phyloP scores from a whole-genome alignment of 2,329 filamentous ascomycete species.

The Grosmannia serpens region DNA sequence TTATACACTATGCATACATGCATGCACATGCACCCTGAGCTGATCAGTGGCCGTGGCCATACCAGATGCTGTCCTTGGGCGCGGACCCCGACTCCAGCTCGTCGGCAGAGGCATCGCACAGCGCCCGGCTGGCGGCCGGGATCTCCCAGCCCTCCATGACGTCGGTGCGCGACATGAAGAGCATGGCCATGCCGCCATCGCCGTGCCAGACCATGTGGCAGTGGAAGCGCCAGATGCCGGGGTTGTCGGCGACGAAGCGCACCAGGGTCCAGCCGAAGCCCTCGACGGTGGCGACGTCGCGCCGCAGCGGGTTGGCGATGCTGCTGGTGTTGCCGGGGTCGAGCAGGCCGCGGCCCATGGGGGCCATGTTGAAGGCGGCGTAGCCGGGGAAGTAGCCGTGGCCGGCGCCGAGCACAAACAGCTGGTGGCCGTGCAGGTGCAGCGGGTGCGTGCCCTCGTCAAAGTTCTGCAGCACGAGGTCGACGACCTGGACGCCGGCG shows the following conservation, averaged over 20 bases:
- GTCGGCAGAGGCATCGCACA: constrained; percentile 30
- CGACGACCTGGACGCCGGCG: constrained; percentile 48
- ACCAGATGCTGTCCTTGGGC: constrained; percentile 29
- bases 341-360: constrained; percentile 22
- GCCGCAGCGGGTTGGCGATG: constrained; percentile 30
- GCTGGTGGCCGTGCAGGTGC: constrained; percentile 18
- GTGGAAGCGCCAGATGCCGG: constrained; percentile 31
- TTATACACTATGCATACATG: background rate
- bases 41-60: background rate
- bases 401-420: constrained; percentile 46
- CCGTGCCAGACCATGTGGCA: constrained; percentile 28
- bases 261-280: constrained; percentile 38
- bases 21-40: background rate
- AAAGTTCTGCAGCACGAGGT: constrained; percentile 45
- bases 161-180: constrained; percentile 33
- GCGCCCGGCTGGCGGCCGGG: constrained; percentile 28
- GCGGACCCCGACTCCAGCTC: constrained; percentile 36
- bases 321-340: constrained; percentile 22
- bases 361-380: constrained; percentile 20
- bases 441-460: constrained; percentile 16
- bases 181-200: constrained; percentile 27
- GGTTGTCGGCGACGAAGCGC: constrained; percentile 37
- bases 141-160: constrained; percentile 29
- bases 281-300: constrained; percentile 33
- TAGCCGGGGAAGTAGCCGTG: constrained; percentile 48